phyloP scores from a whole-genome alignment of 2,329 filamentous ascomycete genomes.

The Lecanicillium sp. region DNA sequence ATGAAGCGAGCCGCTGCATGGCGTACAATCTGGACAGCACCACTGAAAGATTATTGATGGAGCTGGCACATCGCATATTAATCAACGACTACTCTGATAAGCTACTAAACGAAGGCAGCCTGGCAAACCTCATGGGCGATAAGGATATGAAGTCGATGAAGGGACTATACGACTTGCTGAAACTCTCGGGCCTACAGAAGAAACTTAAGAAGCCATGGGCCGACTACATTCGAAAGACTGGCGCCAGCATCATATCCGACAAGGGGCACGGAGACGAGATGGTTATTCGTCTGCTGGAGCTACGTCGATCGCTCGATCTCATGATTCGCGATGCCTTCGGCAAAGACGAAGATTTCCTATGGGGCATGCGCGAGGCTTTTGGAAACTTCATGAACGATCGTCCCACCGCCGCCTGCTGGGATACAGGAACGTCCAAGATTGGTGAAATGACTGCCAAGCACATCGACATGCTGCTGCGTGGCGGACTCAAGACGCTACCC shows the following conservation, averaged over 20 bases:
- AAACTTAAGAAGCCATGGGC: conserved; percentile 69
- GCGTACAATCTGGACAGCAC: conserved; percentile 74
- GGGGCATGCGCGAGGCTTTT: conserved; percentile 78
- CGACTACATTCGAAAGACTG: conserved; percentile 70
- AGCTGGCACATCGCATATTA: conserved; percentile 65
- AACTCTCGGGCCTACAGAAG: conserved; percentile 63
- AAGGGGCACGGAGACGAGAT: conserved; percentile 74
- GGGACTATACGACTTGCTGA: conserved; percentile 71
- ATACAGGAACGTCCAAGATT: conserved; percentile 83
- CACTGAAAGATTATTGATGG: conserved; percentile 71
- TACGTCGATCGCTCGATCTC: conserved; percentile 73
- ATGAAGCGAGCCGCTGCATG: conserved; percentile 72
- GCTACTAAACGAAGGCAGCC: conserved; percentile 58
- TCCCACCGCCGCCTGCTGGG: conserved; percentile 64
- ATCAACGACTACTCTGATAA: conserved; percentile 62
- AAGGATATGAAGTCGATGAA: conserved; percentile 65
- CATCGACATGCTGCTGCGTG: conserved; percentile 80
- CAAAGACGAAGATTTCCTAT: conserved; percentile 68
- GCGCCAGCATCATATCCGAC: conserved; percentile 73
- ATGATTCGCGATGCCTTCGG: conserved; percentile 73
- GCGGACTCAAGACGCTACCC: conserved; percentile 78
- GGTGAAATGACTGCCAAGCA: conserved; percentile 99
- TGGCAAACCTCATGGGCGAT: conserved; percentile 67
- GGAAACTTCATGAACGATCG: conserved; percentile 89
- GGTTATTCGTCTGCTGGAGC: conserved; percentile 73